These are phyloP conservation scores for Aspergillus sp. DNA, from an alignment of 2,329 filamentous ascomycete species.

Conservation along the genomic window DNA sequence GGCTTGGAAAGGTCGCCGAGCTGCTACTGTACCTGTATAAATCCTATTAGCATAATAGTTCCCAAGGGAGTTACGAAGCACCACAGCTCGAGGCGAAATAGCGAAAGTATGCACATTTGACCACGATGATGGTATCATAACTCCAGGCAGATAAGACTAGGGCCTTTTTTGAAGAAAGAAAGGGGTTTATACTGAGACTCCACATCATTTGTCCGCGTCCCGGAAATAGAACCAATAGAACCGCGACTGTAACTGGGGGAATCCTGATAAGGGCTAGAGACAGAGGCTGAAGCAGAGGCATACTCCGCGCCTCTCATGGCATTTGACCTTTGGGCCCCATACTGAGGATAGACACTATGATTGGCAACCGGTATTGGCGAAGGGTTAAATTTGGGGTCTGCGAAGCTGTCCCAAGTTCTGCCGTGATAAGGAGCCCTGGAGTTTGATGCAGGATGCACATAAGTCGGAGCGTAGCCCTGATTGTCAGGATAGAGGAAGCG, in stretches of 20 bases:
- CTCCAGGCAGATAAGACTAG: not conserved
- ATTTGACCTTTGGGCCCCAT: conserved; percentile 22
- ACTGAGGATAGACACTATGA: conserved; percentile 19
- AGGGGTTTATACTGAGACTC: conserved; percentile 35
- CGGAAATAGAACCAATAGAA: conserved; percentile 23
- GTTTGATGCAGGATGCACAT: conserved; percentile 13
- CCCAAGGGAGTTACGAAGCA: not conserved
- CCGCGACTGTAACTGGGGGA: conserved; percentile 25
- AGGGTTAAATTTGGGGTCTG: conserved; percentile 27
- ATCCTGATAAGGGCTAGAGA: conserved; percentile 24
- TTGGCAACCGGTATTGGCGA: conserved; percentile 25
- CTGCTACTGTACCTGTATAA: conserved; percentile 29
- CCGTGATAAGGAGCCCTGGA: conserved; percentile 21
- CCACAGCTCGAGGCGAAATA: not conserved
- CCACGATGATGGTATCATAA: not conserved
- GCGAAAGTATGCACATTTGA: not conserved
- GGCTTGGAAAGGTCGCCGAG: conserved; percentile 31
- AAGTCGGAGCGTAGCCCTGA: conserved; percentile 23
- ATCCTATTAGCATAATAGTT: conserved; percentile 20
- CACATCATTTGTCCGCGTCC: conserved; percentile 29
- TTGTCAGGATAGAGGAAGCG: conserved; percentile 22
- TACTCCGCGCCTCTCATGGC: conserved; percentile 20
- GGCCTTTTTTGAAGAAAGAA: conserved; percentile 6
- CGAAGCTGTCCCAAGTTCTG: conserved; percentile 17
- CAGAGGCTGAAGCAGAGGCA: conserved; percentile 12